Evolutionary conservation across 1,284 basidiomycete genomes (phyloP).

Genomic region (Leccinum huronense): DNA sequence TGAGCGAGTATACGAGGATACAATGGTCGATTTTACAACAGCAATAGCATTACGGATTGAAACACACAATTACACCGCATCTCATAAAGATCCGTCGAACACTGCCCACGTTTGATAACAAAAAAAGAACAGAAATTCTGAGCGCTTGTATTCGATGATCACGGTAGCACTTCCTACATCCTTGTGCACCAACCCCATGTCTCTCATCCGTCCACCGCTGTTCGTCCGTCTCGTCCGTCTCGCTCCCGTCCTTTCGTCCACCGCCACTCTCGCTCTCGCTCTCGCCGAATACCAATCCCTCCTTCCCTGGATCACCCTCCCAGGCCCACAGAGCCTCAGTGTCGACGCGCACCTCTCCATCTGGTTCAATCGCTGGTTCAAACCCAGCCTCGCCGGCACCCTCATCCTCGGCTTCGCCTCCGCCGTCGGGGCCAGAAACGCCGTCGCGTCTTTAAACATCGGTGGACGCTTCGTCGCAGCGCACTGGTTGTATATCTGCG

Average conservation of each 20-base stretch:
- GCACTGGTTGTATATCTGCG: not conserved
- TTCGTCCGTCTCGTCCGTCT: not conserved
- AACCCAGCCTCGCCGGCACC: not conserved
- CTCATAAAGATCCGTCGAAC: too few species aligned
- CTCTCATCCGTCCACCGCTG: not conserved
- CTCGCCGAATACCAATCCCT: not conserved
- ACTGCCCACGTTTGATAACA: too few species aligned
- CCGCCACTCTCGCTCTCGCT: not conserved
- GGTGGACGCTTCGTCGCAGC: not conserved
- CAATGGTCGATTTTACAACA: too few species aligned
- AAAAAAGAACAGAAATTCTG: not conserved
- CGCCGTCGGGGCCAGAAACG: not conserved
- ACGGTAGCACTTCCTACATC: not conserved
- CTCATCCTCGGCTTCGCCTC: conserved; percentile 1
- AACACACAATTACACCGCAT: too few species aligned
- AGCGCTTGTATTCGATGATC: not conserved
- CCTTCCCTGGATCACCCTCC: not conserved
- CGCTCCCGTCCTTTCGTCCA: not conserved
- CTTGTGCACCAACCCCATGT: not conserved
- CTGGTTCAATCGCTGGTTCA: conserved; percentile 16
- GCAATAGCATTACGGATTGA: too few species aligned
- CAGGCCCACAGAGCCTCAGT: not conserved
- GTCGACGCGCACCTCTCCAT: not conserved
- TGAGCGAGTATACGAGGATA: too few species aligned
- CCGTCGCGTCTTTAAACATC: not conserved